Evolutionary conservation across 1,284 basidiomycete species (phyloP).

Genomic region (Veloboletus limbatus): DNA sequence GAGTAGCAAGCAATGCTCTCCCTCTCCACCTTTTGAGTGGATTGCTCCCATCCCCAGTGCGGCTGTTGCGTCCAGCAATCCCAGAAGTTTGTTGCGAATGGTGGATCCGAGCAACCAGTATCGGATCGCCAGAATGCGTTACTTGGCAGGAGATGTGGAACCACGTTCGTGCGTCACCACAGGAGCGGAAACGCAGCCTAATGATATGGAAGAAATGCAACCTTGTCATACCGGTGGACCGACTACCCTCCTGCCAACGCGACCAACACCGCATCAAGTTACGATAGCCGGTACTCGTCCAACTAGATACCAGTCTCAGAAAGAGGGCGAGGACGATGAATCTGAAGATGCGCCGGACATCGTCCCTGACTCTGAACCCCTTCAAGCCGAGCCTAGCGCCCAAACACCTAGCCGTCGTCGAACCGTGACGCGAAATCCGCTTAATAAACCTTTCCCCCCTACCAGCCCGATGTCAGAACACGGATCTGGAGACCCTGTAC

Average conservation of each 20-base stretch:
- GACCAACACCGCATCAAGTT: constrained; percentile 1
- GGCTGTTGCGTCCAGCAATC: constrained; percentile 26
- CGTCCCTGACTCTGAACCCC: constrained; percentile 58
- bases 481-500: constrained; percentile 29
- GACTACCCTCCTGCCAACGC: background rate
- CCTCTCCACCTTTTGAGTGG: constrained; percentile 28
- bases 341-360: constrained; percentile 38
- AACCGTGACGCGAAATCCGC: constrained; percentile 11
- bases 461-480: constrained; percentile 27
- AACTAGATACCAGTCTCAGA: background rate
- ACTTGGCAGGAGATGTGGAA: constrained; percentile 20
- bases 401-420: constrained; percentile 8
- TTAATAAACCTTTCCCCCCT: constrained; percentile 18
- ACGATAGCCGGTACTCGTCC: background rate
- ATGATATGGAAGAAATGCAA: constrained; percentile 19
- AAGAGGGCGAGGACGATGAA: constrained; percentile 8
- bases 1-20: constrained; percentile 9
- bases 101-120: constrained; percentile 33
- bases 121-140: constrained; percentile 29
- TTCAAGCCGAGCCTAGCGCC: constrained; percentile 17
- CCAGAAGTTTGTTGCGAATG: constrained; percentile 32
- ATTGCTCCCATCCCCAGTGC: constrained; percentile 17
- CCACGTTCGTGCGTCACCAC: constrained; percentile 16
- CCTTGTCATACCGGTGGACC: constrained; percentile 3
- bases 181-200: constrained; percentile 24